Evolutionary conservation across 2,329 filamentous ascomycete species (phyloP).

Genomic region (Colletotrichum costaricense): DNA sequence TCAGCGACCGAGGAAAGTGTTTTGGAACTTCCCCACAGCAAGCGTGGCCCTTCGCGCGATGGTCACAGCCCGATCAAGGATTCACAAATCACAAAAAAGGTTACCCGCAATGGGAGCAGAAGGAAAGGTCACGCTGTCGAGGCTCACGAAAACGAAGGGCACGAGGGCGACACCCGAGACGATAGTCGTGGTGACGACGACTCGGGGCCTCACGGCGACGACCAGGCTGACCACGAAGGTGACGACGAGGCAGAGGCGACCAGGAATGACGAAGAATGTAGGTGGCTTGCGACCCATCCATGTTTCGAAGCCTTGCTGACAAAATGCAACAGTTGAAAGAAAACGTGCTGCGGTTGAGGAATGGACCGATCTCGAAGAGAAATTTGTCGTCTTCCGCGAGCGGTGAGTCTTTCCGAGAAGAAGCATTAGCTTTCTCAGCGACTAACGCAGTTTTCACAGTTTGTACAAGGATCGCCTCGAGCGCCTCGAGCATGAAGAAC

Average conservation of each 20-base stretch:
- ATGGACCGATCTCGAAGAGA: slow-evolving; percentile 83
- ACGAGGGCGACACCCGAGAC: slow-evolving; percentile 41
- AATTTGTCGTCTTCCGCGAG: slow-evolving; percentile 88
- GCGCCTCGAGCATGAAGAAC: slow-evolving; percentile 78
- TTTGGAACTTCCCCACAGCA: slow-evolving; percentile 51
- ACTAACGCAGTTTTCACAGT: slow-evolving; percentile 56
- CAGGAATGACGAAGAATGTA: slow-evolving; percentile 75
- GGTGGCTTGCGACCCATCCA: slow-evolving; percentile 40
- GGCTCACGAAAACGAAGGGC: slow-evolving; percentile 39
- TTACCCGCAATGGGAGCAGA: slow-evolving; percentile 54
- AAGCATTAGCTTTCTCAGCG: not conserved
- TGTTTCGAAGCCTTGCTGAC: not conserved
- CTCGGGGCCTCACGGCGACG: slow-evolving; percentile 64
- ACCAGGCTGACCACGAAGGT: slow-evolving; percentile 64
- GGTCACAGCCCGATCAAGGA: slow-evolving; percentile 36
- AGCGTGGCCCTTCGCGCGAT: slow-evolving; percentile 47
- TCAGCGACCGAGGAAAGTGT: slow-evolving; percentile 60
- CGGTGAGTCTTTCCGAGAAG: slow-evolving; percentile 60
- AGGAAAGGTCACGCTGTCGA: slow-evolving; percentile 46
- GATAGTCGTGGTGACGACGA: slow-evolving; percentile 53
- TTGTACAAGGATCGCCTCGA: slow-evolving; percentile 90
- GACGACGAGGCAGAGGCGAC: slow-evolving; percentile 71
- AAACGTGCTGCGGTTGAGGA: slow-evolving; percentile 85
- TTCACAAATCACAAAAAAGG: slow-evolving; percentile 50
- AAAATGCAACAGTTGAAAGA: slow-evolving; percentile 69